phyloP scores from a whole-genome alignment of 768 basidiomycete species.

The Tremella yokohamensis region DNA sequence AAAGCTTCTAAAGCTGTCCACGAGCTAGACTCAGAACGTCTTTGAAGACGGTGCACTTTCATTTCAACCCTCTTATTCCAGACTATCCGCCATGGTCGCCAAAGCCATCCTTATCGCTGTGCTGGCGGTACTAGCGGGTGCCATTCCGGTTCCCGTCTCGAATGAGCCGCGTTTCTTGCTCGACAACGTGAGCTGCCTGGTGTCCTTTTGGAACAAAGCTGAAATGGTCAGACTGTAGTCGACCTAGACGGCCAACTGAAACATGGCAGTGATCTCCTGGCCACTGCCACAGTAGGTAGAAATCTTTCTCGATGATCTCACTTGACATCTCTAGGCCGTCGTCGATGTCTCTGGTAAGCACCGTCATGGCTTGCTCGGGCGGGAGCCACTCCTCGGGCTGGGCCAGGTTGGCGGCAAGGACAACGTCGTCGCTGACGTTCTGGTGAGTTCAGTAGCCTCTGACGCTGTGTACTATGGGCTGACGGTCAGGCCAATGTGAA shows the following conservation, averaged over 20 bases:
- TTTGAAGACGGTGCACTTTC: background rate
- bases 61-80: background rate
- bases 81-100: constrained; percentile 26
- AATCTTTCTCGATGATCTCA: background rate
- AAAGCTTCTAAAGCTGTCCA: too few species aligned
- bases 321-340: background rate
- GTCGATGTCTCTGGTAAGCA: constrained; percentile 2
- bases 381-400: background rate
- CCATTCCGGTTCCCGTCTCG: constrained; percentile 26
- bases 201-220: background rate
- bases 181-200: background rate
- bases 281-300: background rate
- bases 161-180: constrained; percentile 17
- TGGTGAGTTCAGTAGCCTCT: background rate
- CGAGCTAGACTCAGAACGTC: too few species aligned
- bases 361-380: background rate
- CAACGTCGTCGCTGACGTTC: background rate
- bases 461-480: background rate
- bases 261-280: background rate
- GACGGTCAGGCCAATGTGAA: background rate
- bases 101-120: constrained; percentile 25
- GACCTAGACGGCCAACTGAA: background rate
- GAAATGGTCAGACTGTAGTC: background rate
- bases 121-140: constrained; percentile 21
- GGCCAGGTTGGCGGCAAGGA: background rate